A percentile compares a stretch with the other conserved stretches of the same genome.
phyloP scores from a whole-genome alignment of 371 early-diverging fungal genomes.

The Rhizomucor pusillus region DNA sequence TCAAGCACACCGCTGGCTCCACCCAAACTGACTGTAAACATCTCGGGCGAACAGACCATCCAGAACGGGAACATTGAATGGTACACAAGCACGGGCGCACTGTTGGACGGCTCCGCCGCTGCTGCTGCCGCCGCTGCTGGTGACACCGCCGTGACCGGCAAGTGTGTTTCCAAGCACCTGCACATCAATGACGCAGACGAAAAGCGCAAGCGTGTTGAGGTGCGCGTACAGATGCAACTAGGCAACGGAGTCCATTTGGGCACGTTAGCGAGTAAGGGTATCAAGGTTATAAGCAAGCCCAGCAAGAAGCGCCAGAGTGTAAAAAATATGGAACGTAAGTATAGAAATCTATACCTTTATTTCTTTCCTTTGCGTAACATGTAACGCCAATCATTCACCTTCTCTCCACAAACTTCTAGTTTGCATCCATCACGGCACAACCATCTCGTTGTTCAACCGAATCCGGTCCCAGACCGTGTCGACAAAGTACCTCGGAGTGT shows the following conservation, averaged over 20 bases:
- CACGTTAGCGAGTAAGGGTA: slow-evolving; percentile 69
- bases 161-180: slow-evolving; percentile 80
- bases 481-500: slow-evolving; percentile 80
- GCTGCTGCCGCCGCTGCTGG: slow-evolving; percentile 16
- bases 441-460: slow-evolving; percentile 81
- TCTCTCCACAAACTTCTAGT: slow-evolving; percentile 37
- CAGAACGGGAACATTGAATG: slow-evolving; percentile 33
- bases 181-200: slow-evolving; percentile 84
- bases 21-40: slow-evolving; percentile 30
- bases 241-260: slow-evolving; percentile 62
- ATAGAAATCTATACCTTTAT: not conserved
- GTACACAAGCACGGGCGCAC: slow-evolving; percentile 22
- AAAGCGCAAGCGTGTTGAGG: slow-evolving; percentile 75
- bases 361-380: slow-evolving; percentile 4
- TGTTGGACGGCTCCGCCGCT: slow-evolving; percentile 18
- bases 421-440: slow-evolving; percentile 82
- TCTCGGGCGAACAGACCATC: slow-evolving; percentile 30
- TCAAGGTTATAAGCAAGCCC: slow-evolving; percentile 87
- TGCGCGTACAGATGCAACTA: slow-evolving; percentile 66
- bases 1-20: slow-evolving; percentile 10
- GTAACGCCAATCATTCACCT: not conserved
- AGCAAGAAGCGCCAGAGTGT: slow-evolving; percentile 83
- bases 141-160: slow-evolving; percentile 52
- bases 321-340: slow-evolving; percentile 78
- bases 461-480: slow-evolving; percentile 86